phyloP scores from a whole-genome alignment of 2,329 filamentous ascomycete species.

The Fusarium sp. region DNA sequence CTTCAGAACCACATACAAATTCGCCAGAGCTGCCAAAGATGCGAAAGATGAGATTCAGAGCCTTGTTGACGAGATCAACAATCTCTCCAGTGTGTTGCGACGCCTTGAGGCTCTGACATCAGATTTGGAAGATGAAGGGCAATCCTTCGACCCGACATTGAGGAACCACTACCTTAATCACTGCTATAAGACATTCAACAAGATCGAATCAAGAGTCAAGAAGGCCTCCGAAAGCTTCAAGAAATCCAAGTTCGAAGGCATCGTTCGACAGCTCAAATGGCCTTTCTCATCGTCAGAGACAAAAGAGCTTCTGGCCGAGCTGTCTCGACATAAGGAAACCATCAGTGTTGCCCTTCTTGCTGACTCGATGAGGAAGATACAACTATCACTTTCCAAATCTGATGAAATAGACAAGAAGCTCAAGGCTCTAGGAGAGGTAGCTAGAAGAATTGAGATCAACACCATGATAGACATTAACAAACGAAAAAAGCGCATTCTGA shows the following conservation, averaged over 20 bases:
- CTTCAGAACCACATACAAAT: background rate
- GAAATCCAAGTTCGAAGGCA: accelerated
- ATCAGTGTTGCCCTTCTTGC: constrained; percentile 6
- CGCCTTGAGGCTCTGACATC: background rate
- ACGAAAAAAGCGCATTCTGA: background rate
- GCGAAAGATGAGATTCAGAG: background rate
- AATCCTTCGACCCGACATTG: background rate
- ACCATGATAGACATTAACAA: background rate
- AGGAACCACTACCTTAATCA: background rate
- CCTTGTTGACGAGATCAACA: constrained; percentile 3
- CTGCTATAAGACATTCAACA: background rate
- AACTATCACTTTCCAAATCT: background rate
- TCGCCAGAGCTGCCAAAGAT: background rate
- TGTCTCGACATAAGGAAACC: constrained; percentile 21
- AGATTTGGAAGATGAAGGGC: background rate
- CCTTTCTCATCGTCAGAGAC: constrained; percentile 21
- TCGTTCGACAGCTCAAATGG: constrained; percentile 18
- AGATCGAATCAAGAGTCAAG: background rate
- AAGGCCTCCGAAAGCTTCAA: background rate
- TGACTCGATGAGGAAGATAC: constrained; percentile 17
- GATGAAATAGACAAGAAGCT: background rate
- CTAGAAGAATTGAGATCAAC: constrained; percentile 10
- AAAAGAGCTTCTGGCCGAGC: background rate
- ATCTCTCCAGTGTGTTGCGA: background rate
- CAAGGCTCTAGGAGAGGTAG: background rate